Base-by-base conservation (phyloP, 179 eudicot species). In the Amaranthus tricolor region DNA sequence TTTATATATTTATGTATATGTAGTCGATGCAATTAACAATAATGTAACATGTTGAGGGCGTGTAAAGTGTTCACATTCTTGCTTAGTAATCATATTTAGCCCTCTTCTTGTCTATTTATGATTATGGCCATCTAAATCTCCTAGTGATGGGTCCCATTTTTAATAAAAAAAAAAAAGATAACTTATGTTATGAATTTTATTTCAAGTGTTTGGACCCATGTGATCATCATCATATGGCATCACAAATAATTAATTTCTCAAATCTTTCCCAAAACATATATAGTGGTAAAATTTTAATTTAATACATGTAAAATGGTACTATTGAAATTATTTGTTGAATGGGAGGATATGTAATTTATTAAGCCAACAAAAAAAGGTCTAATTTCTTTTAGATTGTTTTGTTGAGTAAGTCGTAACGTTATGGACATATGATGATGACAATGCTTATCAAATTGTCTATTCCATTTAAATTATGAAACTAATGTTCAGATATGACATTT, bases 71-170 rank as follows among this genome's bases (percentile, higher is more conserved):
- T 62, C 67, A 74, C 63, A 66, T 71, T 61, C 58, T 70, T 44
- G 56, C 43, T 43, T 72, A 69, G 82, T 79, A 79, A 79, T 79
- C 74, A 78, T 78, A 73, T 78, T 78, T 74, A 75, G 53, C 45
- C 45, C 53, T 31, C 71, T 68, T 9, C 70, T 55, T 74, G 78
- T 70, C 56, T 21, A 55, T 67, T 15, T 79, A 70, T 79, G 79
- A 79, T 75, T 80, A 79, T 69, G 68, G 68, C 57, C 79, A 80
- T 80, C 79, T 62, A 75, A 43, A 57, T 10, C 59, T 71, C 69
- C 43, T 63, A 9, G 43, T 74, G 17, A 50, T 63, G 71, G 82
- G 75, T 56, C 75, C 82, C 56, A 17, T 62, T 74, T 40, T 62
- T 45, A 2, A 53, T 53, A 10, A 24, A 57, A n/a, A 31, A 31